These are phyloP conservation scores for Chamaecyparis obtusa DNA, from an alignment of 75 land plant species.

Conservation along the genomic window DNA sequence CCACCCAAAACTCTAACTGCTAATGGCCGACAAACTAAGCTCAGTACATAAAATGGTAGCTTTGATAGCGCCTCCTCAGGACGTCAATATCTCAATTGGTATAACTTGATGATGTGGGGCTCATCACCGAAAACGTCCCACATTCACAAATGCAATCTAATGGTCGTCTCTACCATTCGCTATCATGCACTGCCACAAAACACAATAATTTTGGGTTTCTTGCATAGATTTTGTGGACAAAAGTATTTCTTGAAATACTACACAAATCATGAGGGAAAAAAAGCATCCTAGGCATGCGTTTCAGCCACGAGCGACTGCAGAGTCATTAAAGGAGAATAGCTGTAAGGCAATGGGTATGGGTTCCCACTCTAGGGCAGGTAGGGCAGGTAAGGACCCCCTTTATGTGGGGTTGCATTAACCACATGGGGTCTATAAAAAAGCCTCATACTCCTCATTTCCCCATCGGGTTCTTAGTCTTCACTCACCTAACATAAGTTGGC, in stretches of 20 bases:
- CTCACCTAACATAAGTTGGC: neutral
- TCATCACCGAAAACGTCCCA: too few species aligned
- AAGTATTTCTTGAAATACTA: neutral
- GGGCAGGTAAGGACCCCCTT: neutral
- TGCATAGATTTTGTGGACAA: neutral
- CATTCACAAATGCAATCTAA: too few species aligned
- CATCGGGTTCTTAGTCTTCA: neutral
- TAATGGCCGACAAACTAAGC: too few species aligned
- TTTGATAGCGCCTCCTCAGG: too few species aligned
- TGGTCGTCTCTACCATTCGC: neutral
- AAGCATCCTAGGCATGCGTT: neutral
- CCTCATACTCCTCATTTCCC: neutral
- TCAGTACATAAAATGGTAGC: too few species aligned
- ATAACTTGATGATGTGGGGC: neutral
- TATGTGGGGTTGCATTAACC: neutral
- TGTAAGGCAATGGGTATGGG: neutral
- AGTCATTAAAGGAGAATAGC: neutral
- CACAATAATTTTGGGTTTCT: neutral
- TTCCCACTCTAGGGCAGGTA: neutral
- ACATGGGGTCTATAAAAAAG: neutral
- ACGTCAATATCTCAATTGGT: too few species aligned
- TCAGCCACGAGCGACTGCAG: neutral
- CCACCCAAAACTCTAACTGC: too few species aligned
- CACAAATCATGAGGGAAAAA: neutral
- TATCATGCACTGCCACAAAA: neutral